Percentiles rank a stretch among this genome's conserved stretches.
These are phyloP conservation scores for Fomes fomentarius DNA, from an alignment of 1,284 basidiomycete species.

Conservation along the genomic window DNA sequence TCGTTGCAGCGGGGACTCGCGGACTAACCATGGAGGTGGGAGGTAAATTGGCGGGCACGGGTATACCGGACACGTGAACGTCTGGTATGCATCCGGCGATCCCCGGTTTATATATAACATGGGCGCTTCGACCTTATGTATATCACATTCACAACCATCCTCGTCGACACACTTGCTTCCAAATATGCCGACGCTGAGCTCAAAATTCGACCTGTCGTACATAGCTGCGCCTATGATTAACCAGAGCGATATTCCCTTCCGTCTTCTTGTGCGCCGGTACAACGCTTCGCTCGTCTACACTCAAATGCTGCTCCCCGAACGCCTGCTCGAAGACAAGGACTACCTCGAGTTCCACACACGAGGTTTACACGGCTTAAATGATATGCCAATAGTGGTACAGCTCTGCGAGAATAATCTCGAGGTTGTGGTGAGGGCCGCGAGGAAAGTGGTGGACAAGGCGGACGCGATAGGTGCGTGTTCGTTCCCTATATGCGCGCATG, in stretches of 20 bases:
- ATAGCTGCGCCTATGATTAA: constrained; percentile 69
- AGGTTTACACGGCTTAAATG: constrained; percentile 19
- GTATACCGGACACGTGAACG: too few species aligned
- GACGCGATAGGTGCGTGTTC: constrained; percentile 64
- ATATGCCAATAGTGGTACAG: constrained; percentile 66
- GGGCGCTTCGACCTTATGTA: too few species aligned
- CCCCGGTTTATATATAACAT: too few species aligned
- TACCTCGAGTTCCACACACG: constrained; percentile 57
- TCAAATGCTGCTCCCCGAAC: constrained; percentile 69
- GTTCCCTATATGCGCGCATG: background rate
- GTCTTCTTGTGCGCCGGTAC: constrained; percentile 57
- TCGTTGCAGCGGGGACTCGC: too few species aligned
- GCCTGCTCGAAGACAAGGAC: constrained; percentile 57
- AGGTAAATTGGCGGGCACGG: too few species aligned
- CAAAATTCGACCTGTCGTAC: constrained; percentile 5
- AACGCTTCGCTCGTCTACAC: constrained; percentile 69
- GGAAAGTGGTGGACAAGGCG: constrained; percentile 57
- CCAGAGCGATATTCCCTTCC: constrained; percentile 75
- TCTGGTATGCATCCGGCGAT: too few species aligned
- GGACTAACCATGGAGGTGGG: too few species aligned
- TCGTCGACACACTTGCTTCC: too few species aligned
- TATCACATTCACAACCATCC: too few species aligned
- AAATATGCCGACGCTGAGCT: too few species aligned
- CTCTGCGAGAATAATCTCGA: constrained; percentile 71
- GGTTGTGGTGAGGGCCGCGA: constrained; percentile 57